phyloP scores from a whole-genome alignment of 495 filamentous ascomycete genomes.

The Bathelium albidoporum region DNA sequence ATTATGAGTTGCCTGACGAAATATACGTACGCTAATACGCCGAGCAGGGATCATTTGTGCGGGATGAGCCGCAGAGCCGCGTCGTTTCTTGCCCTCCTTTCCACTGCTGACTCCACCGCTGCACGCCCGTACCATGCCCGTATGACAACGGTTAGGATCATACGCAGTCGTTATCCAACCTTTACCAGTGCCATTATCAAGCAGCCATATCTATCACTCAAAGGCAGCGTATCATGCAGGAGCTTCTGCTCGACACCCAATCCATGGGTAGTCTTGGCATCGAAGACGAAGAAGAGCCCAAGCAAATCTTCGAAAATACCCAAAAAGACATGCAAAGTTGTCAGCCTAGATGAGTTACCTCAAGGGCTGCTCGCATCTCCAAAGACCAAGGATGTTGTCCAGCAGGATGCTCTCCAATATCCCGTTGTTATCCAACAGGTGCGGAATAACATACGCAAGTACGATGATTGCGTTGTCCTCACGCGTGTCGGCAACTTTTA shows the following conservation, averaged over 20 bases:
- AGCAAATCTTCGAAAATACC: background rate
- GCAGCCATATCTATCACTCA: background rate
- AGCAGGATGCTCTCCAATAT: slow-evolving; percentile 54
- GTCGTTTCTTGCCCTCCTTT: background rate
- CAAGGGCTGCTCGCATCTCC: slow-evolving; percentile 12
- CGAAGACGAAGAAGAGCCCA: background rate
- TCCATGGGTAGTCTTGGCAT: background rate
- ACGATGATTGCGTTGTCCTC: slow-evolving; percentile 77
- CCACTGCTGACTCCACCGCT: background rate
- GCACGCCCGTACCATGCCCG: background rate
- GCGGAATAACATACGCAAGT: slow-evolving; percentile 80
- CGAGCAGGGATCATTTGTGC: background rate
- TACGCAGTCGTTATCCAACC: too few species aligned
- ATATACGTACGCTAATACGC: too few species aligned
- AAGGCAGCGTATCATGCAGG: background rate
- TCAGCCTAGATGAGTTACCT: slow-evolving; percentile 18
- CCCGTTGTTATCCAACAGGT: slow-evolving; percentile 84
- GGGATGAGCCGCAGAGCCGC: slow-evolving; percentile 1
- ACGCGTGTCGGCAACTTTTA: slow-evolving; percentile 93
- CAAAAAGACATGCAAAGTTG: background rate
- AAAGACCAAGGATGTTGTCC: background rate
- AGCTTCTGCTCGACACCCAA: background rate
- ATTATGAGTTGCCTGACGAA: too few species aligned
- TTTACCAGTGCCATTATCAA: background rate
- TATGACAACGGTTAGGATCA: background rate